phyloP scores from a whole-genome alignment of 2,329 filamentous ascomycete species.

The Delphinella strobiligena region DNA sequence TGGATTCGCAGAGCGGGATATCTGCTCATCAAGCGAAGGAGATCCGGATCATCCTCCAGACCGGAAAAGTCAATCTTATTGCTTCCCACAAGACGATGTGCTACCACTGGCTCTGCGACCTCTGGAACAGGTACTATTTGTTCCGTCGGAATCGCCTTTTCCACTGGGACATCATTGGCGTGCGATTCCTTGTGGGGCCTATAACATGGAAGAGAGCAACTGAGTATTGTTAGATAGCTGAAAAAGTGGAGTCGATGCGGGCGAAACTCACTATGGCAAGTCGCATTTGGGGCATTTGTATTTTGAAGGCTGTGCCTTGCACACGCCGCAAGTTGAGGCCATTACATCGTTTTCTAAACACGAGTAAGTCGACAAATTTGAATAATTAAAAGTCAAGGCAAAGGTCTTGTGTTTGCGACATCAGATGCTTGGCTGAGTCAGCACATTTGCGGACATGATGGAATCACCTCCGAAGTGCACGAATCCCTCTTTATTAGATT shows the following conservation, averaged over 20 bases:
- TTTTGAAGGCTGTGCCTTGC: slow-evolving; percentile 30
- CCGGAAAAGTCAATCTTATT: slow-evolving; percentile 16
- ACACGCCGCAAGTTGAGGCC: slow-evolving; percentile 31
- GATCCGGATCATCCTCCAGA: slow-evolving; percentile 21
- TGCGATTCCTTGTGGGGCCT: slow-evolving; percentile 24
- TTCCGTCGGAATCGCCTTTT: not conserved
- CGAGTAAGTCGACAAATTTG: too few relatives aligned
- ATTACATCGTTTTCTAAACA: slow-evolving; percentile 16
- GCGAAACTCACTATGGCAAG: slow-evolving; percentile 32
- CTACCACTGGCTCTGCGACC: not conserved
- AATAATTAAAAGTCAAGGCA: too few relatives aligned
- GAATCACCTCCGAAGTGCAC: slow-evolving; percentile 12
- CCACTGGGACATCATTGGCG: slow-evolving; percentile 10
- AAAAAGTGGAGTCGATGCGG: too few relatives aligned
- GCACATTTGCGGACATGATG: slow-evolving; percentile 9
- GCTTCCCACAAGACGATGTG: too few relatives aligned
- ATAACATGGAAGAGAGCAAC: slow-evolving; percentile 28
- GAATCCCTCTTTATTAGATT: too few relatives aligned
- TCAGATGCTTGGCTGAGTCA: slow-evolving; percentile 8
- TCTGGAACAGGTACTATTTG: too few relatives aligned
- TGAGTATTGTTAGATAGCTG: too few relatives aligned
- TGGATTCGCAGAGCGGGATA: slow-evolving; percentile 22
- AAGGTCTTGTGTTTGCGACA: too few relatives aligned
- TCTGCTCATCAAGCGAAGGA: slow-evolving; percentile 20
- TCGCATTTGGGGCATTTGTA: slow-evolving; percentile 39